Base-by-base conservation (phyloP, 495 filamentous ascomycete genomes). In the Penicillium egyptiacum region DNA sequence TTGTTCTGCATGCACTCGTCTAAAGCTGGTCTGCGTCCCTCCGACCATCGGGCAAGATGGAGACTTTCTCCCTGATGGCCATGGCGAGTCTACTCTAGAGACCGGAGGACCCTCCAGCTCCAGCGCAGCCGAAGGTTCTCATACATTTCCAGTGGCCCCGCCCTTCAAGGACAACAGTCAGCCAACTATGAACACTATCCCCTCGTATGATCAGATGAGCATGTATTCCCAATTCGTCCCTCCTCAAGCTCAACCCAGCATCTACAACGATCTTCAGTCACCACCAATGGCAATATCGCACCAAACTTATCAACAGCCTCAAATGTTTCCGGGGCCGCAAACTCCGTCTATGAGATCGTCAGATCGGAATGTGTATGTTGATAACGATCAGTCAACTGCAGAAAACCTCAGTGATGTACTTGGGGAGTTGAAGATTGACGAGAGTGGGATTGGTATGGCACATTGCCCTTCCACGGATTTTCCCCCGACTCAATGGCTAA, bases 11-110 rank as follows among this genome's bases (percentile, higher is more conserved):
- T 99, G 94, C 69, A 86, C 89, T 49, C 87, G 94, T 47, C 77
- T 98, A 51, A 97, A 97, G 75, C 79, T 97, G 57, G 88, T 93
- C 59, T 99, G 94, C 68, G 87, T 96, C 35, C 92, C 92, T 48
- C 94, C 94, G 4, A 92, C 90, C 52, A 85, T 95, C 46, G 86
- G 83, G 54, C 91, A 94, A 67, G 93, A 98, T 62, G 85, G 88
- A 51, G 89, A 90, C 35, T 87, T 82, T 62, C 68, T 77, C 33
- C 67, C 77, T 47, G 82, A 65, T 8, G 60, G 53, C 12, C 71
- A 69, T 41, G 56, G 60, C 40, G 75, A 75, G 26, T 12, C 72
- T 23, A 57, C 62, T 28, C 49, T 57, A 20, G 69, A 64, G 23
- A 55, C 61, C 30, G 41, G 64, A 20, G 57, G 57, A n/a, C 40